Evolutionary conservation across 768 basidiomycete genomes (phyloP).

Genomic region (Boletus reticuloceps): DNA sequence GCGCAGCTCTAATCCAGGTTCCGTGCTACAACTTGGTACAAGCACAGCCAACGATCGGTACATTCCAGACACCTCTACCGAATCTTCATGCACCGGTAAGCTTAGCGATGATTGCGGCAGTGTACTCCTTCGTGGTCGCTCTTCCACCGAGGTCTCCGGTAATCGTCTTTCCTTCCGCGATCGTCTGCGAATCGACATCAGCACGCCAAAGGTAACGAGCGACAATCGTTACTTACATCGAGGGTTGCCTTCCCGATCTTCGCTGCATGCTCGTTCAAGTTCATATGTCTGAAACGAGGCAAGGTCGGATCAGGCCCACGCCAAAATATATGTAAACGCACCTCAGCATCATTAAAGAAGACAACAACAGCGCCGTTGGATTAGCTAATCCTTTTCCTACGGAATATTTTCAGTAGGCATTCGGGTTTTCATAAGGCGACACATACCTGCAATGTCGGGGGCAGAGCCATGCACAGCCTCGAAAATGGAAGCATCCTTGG

Average conservation of each 20-base stretch:
- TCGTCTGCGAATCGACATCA: conserved; percentile 58
- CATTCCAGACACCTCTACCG: conserved; percentile 5
- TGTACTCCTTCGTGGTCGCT: conserved; percentile 86
- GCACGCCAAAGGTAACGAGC: not conserved
- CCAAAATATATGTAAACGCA: conserved; percentile 35
- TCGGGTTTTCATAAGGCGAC: not conserved
- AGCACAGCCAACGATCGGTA: no score
- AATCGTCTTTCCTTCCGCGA: conserved; percentile 93
- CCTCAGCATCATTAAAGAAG: conserved; percentile 98
- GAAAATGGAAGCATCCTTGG: conserved; percentile 95
- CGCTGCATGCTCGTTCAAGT: conserved; percentile 73
- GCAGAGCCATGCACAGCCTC: conserved; percentile 99
- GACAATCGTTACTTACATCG: conserved; percentile 51
- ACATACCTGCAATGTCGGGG: conserved; percentile 93
- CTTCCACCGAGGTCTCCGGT: conserved; percentile 97
- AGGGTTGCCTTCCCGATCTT: conserved; percentile 93
- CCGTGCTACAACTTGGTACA: conserved; percentile 2
- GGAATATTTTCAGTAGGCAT: conserved; percentile 2
- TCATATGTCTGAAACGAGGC: conserved; percentile 76
- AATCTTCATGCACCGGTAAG: conserved; percentile 36
- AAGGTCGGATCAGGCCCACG: conserved; percentile 20
- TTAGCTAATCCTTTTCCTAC: conserved; percentile 90
- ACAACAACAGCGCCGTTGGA: conserved; percentile 96
- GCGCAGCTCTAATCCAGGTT: conserved; percentile 5
- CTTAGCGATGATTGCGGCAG: conserved; percentile 80